Evolutionary conservation across 148 eudicot species (phyloP).

Genomic region (Pouteria glomerata): DNA sequence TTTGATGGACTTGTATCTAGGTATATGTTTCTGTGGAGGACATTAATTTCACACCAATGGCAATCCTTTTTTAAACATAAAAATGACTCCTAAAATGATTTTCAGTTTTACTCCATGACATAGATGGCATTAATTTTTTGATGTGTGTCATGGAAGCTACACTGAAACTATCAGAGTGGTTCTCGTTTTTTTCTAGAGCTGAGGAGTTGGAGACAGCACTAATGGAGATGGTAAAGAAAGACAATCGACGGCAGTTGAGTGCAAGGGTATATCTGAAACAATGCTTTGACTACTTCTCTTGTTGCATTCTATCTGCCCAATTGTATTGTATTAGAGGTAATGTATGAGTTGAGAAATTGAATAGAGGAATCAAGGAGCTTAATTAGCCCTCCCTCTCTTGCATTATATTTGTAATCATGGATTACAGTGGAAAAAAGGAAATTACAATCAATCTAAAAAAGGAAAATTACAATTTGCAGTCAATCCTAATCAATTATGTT

Average conservation of each 20-base stretch:
- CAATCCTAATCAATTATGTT: too few relatives aligned
- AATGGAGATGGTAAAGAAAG: slow-evolving; percentile 79
- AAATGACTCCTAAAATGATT: neutral
- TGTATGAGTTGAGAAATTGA: neutral
- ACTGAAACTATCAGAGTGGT: slow-evolving; percentile 6
- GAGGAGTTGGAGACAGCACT: slow-evolving; percentile 95
- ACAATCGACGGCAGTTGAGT: slow-evolving; percentile 70
- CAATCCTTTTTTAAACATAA: neutral
- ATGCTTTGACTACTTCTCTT: slow-evolving; percentile 2
- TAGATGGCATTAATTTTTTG: neutral
- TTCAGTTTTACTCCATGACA: neutral
- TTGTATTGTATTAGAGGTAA: neutral
- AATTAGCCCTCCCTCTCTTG: too few relatives aligned
- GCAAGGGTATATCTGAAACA: slow-evolving; percentile 63
- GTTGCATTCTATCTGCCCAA: slow-evolving; percentile 4
- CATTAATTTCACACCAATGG: neutral
- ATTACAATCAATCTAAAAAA: too few relatives aligned
- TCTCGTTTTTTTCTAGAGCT: slow-evolving; percentile 47
- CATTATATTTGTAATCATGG: too few relatives aligned
- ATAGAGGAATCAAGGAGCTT: too few relatives aligned
- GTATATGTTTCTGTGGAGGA: neutral
- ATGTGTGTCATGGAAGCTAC: too few relatives aligned
- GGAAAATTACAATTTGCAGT: too few relatives aligned
- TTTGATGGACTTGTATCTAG: neutral
- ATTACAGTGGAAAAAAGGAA: too few relatives aligned